Conservation (phyloP, 805 yeast species). For the Zygoascus flipseniorum region DNA sequence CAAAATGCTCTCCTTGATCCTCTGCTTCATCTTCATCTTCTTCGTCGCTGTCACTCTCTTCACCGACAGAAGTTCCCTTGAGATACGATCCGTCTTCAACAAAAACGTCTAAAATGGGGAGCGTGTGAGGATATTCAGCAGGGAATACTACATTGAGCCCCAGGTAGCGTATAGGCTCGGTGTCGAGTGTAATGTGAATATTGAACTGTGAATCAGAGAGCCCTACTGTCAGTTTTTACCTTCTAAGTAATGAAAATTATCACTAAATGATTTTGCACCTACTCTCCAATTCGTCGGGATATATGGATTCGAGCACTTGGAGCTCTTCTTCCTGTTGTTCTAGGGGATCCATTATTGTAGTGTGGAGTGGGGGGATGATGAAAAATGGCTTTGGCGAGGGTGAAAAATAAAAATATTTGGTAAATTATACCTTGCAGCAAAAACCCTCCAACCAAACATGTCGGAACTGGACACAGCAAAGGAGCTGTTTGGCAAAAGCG, state of each 20-base stretch:
- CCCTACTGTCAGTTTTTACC: conserved; percentile 19
- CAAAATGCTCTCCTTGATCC: conserved; percentile 43
- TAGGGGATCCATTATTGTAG: conserved; percentile 41
- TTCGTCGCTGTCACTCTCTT: conserved; percentile 39
- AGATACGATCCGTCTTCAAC: conserved; percentile 21
- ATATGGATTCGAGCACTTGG: conserved; percentile 82
- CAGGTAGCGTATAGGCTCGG: conserved; percentile 50
- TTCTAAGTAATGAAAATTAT: not conserved
- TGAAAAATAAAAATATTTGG: no score
- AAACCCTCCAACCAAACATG: conserved; percentile 3
- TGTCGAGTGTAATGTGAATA: conserved; percentile 57
- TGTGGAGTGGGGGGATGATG: not conserved
- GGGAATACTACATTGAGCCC: conserved; percentile 63
- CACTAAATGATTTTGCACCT: not conserved
- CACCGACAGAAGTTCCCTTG: conserved; percentile 21
- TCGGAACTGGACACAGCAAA: conserved; percentile 28
- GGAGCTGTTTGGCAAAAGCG: conserved; percentile 38
- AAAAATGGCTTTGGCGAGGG: no score
- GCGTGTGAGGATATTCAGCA: conserved; percentile 70
- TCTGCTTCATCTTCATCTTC: conserved; percentile 33
- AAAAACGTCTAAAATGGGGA: conserved; percentile 48
- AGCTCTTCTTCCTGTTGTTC: conserved; percentile 88
- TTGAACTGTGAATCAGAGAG: conserved; percentile 43
- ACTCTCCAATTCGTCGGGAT: conserved; percentile 72
- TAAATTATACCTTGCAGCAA: not conserved